phyloP scores from a whole-genome alignment of 352 stramenopile species.

The Phytophthora pseudosyringae region DNA sequence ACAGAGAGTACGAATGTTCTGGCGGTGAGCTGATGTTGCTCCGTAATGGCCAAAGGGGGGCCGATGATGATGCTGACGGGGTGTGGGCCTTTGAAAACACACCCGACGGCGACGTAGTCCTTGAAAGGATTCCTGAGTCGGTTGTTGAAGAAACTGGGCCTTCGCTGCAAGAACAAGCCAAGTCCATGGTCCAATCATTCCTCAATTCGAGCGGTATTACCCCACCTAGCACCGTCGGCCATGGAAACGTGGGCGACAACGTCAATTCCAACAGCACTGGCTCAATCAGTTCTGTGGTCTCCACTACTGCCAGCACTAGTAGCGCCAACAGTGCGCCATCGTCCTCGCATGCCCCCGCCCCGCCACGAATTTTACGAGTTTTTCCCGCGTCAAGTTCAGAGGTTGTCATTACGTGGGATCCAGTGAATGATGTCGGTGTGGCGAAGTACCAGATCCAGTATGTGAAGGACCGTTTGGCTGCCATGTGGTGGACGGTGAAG shows the following conservation, averaged over 20 bases:
- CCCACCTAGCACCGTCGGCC: conserved; percentile 12
- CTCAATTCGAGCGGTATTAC: conserved; percentile 58
- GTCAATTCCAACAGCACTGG: conserved; percentile 19
- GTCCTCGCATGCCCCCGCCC: conserved; percentile 22
- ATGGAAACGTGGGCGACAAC: conserved; percentile 15
- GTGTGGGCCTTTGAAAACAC: conserved; percentile 79
- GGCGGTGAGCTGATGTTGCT: conserved; percentile 31
- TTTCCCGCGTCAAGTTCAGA: conserved; percentile 64
- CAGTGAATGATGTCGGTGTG: conserved; percentile 58
- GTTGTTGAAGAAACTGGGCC: conserved; percentile 31
- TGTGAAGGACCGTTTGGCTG: conserved; percentile 75
- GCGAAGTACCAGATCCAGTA: conserved; percentile 87
- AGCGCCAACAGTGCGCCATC: conserved; percentile 7
- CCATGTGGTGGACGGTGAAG: conserved; percentile 84
- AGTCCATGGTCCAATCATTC: conserved; percentile 70
- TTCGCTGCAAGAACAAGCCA: conserved; percentile 69
- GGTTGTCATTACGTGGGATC: conserved; percentile 80
- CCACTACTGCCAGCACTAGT: conserved; percentile 26
- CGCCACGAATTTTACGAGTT: conserved; percentile 65
- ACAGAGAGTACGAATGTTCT: conserved; percentile 27
- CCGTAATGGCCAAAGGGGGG: conserved; percentile 34
- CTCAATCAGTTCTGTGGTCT: conserved; percentile 30
- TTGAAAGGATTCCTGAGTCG: conserved; percentile 69
- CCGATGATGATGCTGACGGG: conserved; percentile 45
- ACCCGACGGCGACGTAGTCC: conserved; percentile 54